Conservation (phyloP, 2,329 filamentous ascomycete genomes). For the Epichloe baconii region DNA sequence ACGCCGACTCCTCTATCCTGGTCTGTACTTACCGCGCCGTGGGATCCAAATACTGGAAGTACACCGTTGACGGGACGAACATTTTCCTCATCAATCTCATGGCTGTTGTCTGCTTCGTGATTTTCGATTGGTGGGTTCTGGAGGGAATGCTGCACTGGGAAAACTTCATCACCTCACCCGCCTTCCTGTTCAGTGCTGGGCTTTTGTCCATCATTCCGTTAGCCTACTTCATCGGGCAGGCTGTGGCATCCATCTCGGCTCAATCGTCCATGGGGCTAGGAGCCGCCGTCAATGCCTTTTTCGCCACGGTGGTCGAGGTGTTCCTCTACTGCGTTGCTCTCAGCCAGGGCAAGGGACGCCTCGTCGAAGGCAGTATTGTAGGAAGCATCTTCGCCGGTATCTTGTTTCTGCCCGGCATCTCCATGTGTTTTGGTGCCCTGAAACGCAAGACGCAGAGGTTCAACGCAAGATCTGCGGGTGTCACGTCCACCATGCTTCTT, state of each 20-base stretch:
- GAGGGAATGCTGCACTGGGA: constrained; percentile 54
- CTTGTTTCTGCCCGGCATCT: constrained; percentile 82
- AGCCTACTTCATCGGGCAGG: constrained; percentile 97
- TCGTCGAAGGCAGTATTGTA: constrained; percentile 94
- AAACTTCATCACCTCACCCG: constrained; percentile 64
- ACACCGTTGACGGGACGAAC: constrained; percentile 95
- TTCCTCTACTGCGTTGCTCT: constrained; percentile 94
- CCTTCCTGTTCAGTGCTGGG: constrained; percentile 73
- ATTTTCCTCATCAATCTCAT: constrained; percentile 98
- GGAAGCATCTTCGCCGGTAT: constrained; percentile 97
- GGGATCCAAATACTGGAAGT: constrained; percentile 96
- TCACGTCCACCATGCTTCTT: constrained; percentile 93
- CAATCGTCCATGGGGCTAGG: constrained; percentile 98
- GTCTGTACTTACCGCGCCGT: constrained; percentile 95
- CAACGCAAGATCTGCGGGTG: constrained; percentile 90
- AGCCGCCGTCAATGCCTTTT: constrained; percentile 95
- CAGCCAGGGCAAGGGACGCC: constrained; percentile 77
- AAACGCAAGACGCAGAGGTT: constrained; percentile 98
- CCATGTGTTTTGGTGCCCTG: constrained; percentile 97
- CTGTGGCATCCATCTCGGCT: constrained; percentile 93
- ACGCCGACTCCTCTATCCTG: constrained; percentile 71
- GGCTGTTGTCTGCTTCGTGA: constrained; percentile 83
- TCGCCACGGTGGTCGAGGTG: constrained; percentile 93
- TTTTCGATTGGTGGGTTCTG: constrained; percentile 82
- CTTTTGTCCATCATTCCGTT: constrained; percentile 89